These are phyloP conservation scores for Saccharomyces hybrid DNA, from an alignment of 1,139 yeast genomes.

Conservation along the genomic window DNA sequence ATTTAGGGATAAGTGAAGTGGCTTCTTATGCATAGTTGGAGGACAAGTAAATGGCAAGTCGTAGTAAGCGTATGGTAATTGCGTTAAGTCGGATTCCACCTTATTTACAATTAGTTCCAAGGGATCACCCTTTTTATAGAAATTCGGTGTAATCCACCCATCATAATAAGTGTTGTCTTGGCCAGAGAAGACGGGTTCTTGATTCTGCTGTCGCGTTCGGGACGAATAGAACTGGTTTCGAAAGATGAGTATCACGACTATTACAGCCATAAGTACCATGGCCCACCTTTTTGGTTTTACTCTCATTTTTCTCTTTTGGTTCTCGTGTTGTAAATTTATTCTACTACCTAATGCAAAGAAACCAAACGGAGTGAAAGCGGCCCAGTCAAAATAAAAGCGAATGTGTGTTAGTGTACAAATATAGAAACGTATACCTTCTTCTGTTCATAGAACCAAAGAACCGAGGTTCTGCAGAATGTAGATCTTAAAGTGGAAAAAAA, in stretches of 20 bases:
- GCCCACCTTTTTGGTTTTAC: not conserved
- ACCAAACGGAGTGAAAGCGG: not conserved
- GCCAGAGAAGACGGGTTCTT: not conserved
- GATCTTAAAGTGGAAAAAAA: not conserved
- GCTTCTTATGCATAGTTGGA: conserved; percentile 45
- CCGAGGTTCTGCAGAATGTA: not conserved
- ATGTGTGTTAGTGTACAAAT: not conserved
- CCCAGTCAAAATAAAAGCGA: not conserved
- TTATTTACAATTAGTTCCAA: conserved; percentile 72
- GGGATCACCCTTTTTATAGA: conserved; percentile 42
- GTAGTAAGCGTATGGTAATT: conserved; percentile 68
- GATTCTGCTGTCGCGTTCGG: not conserved
- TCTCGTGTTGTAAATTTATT: not conserved
- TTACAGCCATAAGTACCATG: not conserved
- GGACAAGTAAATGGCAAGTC: conserved; percentile 80
- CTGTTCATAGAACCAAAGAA: not conserved
- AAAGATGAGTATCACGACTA: not conserved
- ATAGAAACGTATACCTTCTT: not conserved
- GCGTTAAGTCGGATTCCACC: conserved; percentile 68
- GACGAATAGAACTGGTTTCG: not conserved
- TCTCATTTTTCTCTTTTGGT: not conserved
- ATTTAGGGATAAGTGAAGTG: conserved; percentile 63
- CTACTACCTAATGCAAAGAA: not conserved
- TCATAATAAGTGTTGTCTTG: not conserved
- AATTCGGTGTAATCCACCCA: conserved; percentile 27